phyloP scores from a whole-genome alignment of 2,329 filamentous ascomycete species.

The Gnomoniopsis sp. region DNA sequence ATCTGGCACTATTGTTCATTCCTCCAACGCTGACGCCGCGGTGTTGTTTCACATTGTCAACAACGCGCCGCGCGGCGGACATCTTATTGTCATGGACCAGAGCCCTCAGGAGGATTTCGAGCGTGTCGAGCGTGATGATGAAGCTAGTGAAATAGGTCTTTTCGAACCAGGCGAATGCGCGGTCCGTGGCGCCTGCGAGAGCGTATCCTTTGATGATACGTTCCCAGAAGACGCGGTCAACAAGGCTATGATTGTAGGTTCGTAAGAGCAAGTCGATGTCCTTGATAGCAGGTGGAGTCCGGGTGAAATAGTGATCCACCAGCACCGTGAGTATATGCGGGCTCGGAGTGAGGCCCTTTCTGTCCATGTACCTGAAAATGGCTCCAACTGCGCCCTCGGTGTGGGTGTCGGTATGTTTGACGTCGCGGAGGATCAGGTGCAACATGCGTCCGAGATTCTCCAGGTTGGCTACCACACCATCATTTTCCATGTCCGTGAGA shows the following conservation, averaged over 20 bases:
- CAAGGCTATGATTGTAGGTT: constrained; percentile 40
- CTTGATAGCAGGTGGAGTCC: constrained; percentile 53
- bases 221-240: constrained; percentile 67
- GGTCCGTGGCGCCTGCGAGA: constrained; percentile 43
- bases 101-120: constrained; percentile 38
- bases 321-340: constrained; percentile 73
- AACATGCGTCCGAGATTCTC: constrained; percentile 69
- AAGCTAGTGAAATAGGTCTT: constrained; percentile 38
- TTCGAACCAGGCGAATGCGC: constrained; percentile 47
- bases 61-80: constrained; percentile 24
- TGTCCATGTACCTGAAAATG: constrained; percentile 61
- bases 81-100: constrained; percentile 22
- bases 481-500: constrained; percentile 54
- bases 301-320: constrained; percentile 62
- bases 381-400: constrained; percentile 46
- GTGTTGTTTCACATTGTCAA: constrained; percentile 24
- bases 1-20: constrained; percentile 10
- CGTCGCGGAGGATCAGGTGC: constrained; percentile 53
- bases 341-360: constrained; percentile 48
- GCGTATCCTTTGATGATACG: constrained; percentile 67
- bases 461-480: constrained; percentile 56
- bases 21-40: constrained; percentile 20
- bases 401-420: constrained; percentile 1
- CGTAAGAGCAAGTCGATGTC: constrained; percentile 59
- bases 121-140: constrained; percentile 39